Evolutionary conservation across 2,329 filamentous ascomycete genomes (phyloP), one percentile per base, ranked within the genome.

Genomic region (Cercospora citrullina): DNA sequence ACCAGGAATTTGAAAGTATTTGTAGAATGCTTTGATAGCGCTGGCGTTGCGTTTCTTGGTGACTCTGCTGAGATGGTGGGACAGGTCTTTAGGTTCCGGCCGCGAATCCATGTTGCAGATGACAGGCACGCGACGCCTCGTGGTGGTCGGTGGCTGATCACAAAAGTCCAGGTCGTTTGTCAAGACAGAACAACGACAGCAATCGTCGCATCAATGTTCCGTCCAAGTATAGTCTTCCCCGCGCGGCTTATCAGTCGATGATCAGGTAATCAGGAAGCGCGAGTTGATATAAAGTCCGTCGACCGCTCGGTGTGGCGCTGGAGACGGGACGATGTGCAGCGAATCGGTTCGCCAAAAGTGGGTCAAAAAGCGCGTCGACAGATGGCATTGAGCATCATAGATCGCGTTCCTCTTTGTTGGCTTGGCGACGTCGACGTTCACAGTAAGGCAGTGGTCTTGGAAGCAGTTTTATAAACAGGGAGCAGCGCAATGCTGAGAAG

Each of bases 11-110:
- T 74, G 70, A 74, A 95, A 95, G 81, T 92, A 96, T 80, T 92
- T 93, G 84, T 97, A 97, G 79, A 94, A 92, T 42, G 85, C 77
- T 83, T 97, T 97, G 78, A 96, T 86, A 53, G 83, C 83, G 76
- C 89, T 95, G 6, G 86, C 82, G 6, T 82, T 73, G 8, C 92
- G 86, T 58, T 86, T 85, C 75, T 85, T 89, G 59, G 92, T 90
- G 55, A 88, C 84, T 66, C 87, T 83, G 0, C 92, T 94, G 73
- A 89, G 90, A 77, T 94, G 90, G 77, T 97, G 92, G 73, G 89
- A 90, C 69, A 97, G 84, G 78, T 97, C 91, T 72, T 88, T 82
- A 5, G 94, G 92, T 60, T 81, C 78, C 31, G 82, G 77, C 31
- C 76, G 68, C 31, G 60, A 63, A 64, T 78, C 75, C 58, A 60